Evolutionary conservation across 2,329 filamentous ascomycete species (phyloP).

Genomic region (Bipolaris zeicola): DNA sequence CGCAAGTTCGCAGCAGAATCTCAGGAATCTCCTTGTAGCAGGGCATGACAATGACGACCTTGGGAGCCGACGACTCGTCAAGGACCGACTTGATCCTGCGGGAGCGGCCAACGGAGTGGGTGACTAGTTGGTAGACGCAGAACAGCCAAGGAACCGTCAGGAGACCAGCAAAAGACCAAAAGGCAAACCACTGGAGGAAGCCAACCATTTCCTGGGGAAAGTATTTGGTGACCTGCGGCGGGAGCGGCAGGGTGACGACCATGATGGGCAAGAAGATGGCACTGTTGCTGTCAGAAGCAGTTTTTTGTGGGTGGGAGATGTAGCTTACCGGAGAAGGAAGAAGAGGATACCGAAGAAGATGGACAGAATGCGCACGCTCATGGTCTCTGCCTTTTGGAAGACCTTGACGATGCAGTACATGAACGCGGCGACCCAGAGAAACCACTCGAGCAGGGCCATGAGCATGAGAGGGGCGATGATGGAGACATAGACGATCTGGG

Average conservation of each 20-base stretch:
- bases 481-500: slow-evolving; percentile 80
- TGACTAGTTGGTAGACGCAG: slow-evolving; percentile 89
- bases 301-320: too few species aligned
- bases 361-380: slow-evolving; percentile 80
- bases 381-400: slow-evolving; percentile 85
- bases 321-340: slow-evolving; percentile 70
- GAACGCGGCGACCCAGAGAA: slow-evolving; percentile 93
- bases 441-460: slow-evolving; percentile 88
- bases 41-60: slow-evolving; percentile 95
- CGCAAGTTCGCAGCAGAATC: slow-evolving; percentile 80
- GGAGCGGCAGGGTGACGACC: slow-evolving; percentile 88
- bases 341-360: slow-evolving; percentile 76
- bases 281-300: slow-evolving; percentile 54
- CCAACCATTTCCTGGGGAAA: slow-evolving; percentile 73
- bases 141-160: slow-evolving; percentile 90
- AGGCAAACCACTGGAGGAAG: slow-evolving; percentile 90
- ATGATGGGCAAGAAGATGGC: slow-evolving; percentile 90
- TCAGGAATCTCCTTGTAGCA: slow-evolving; percentile 92
- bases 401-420: slow-evolving; percentile 89
- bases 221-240: slow-evolving; percentile 69
- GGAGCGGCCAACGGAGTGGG: slow-evolving; percentile 79
- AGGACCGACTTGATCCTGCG: slow-evolving; percentile 83
- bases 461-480: slow-evolving; percentile 83
- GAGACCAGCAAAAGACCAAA: slow-evolving; percentile 87
- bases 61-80: slow-evolving; percentile 84